Evolutionary conservation across 2,329 filamentous ascomycete species (phyloP), one percentile per base, ranked within the genome.

Genomic region (Nothophoma quercina): DNA sequence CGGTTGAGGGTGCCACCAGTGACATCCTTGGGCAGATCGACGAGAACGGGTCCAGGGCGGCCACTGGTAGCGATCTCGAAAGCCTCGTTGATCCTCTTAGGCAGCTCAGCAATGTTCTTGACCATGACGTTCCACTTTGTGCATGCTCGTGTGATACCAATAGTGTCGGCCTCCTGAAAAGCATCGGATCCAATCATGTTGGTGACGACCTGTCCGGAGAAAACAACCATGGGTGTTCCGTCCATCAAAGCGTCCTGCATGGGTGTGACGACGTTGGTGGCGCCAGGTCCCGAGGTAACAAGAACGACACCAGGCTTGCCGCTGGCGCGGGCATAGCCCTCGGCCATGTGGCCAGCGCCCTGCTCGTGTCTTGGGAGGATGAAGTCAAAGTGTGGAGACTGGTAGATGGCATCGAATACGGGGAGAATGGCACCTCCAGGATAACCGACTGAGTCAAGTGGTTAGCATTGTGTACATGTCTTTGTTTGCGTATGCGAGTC

Each of bases 81-180:
- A 40, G 95, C 95, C 79, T 98, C 95, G 75, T 97, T 96, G 72
- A 98, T 98, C 61, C 93, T 86, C 67, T 90, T 86, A 42, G 95
- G 95, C 49, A 99, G 83, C 78, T 99, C 95, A 42, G 91, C 92
- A 48, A 96, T 87, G 74, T 88, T 93, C 83, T 96, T 97, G 40
- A 97, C 91, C 92, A 98, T 96, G 55, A 96, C 91, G 68, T 98
- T 98, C 95, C 95, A 99, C 81, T 98, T 98, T 64, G 93, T 97
- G 83, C 93, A 97, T 16, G 93, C 88, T 69, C 93, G 85, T 26
- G 91, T 96, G 75, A 99, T 98, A 64, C 93, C 93, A 54, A 97
- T 82, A 28, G 96, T 88, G 71, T 99, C 95, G 53, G 92, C 93
- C 78, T 98, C 95, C 75, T 99, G 95, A 83, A 98, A 98, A 50